phyloP scores from a whole-genome alignment of 2,329 filamentous ascomycete species.

The Torrubiellomyces zombiae region DNA sequence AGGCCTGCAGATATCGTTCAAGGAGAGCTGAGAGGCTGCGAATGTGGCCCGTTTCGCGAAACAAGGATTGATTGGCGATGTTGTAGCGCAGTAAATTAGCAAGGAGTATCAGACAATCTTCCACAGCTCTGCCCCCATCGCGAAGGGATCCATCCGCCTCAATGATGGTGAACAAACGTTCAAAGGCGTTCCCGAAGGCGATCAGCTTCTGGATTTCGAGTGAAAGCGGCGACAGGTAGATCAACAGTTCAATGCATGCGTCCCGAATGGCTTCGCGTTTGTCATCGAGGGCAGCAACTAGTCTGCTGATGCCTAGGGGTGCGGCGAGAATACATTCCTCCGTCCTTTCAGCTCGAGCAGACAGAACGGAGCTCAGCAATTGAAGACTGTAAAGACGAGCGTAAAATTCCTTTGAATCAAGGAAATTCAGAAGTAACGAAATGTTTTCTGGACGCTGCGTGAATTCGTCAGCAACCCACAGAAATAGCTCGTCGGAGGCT shows the following conservation, averaged over 20 bases:
- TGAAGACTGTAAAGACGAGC: slow-evolving; percentile 82
- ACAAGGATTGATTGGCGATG: slow-evolving; percentile 80
- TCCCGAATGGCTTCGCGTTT: slow-evolving; percentile 73
- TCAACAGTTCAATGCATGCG: slow-evolving; percentile 73
- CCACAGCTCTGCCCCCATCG: slow-evolving; percentile 72
- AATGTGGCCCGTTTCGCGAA: slow-evolving; percentile 78
- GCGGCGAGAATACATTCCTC: slow-evolving; percentile 89
- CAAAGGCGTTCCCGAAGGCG: slow-evolving; percentile 88
- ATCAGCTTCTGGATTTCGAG: slow-evolving; percentile 87
- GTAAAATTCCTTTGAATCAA: slow-evolving; percentile 79
- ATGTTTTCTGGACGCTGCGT: slow-evolving; percentile 97
- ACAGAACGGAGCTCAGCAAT: slow-evolving; percentile 70
- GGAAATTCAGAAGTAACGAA: slow-evolving; percentile 70
- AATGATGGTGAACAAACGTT: slow-evolving; percentile 69
- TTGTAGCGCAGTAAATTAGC: slow-evolving; percentile 82
- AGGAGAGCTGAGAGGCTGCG: slow-evolving; percentile 55
- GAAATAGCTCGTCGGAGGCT: slow-evolving; percentile 85
- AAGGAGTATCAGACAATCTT: slow-evolving; percentile 82
- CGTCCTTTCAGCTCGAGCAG: slow-evolving; percentile 73
- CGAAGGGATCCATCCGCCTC: slow-evolving; percentile 63
- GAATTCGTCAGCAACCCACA: slow-evolving; percentile 97
- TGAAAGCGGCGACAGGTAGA: slow-evolving; percentile 72
- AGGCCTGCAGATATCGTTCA: slow-evolving; percentile 36
- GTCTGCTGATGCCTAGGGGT: slow-evolving; percentile 69
- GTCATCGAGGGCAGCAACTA: slow-evolving; percentile 76